Evolutionary conservation across 768 basidiomycete genomes (phyloP).

Genomic region (Leccinum uliginosum): DNA sequence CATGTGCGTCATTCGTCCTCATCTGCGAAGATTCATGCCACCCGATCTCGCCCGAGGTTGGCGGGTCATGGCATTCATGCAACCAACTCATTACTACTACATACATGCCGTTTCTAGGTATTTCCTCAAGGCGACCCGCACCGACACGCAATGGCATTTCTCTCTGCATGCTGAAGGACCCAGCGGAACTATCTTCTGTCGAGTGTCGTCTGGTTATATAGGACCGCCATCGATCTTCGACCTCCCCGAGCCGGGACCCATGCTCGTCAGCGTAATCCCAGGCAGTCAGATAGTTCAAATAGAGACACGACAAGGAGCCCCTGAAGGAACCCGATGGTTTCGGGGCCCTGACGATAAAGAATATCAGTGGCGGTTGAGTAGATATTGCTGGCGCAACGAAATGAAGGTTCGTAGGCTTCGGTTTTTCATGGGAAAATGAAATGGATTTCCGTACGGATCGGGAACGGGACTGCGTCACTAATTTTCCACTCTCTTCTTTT

Average conservation of each 20-base stretch:
- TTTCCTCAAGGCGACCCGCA: conserved; percentile 18
- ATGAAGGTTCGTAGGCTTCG: conserved; percentile 20
- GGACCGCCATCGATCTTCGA: conserved; percentile 12
- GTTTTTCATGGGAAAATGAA: background rate
- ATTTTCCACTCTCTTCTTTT: background rate
- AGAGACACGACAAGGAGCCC: conserved; percentile 7
- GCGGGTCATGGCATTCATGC: background rate
- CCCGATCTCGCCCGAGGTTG: background rate
- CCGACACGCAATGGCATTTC: conserved; percentile 17
- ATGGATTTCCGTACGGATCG: background rate
- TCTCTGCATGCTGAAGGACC: conserved; percentile 16
- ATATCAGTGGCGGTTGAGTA: conserved; percentile 20
- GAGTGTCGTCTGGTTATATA: conserved; percentile 18
- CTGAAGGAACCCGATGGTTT: conserved; percentile 19
- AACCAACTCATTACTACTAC: background rate
- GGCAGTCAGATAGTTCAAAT: conserved; percentile 7
- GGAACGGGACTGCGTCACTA: background rate
- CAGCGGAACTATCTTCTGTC: conserved; percentile 17
- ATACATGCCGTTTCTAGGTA: conserved; percentile 17
- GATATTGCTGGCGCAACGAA: conserved; percentile 11
- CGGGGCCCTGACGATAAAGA: conserved; percentile 19
- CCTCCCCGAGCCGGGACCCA: background rate
- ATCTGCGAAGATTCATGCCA: background rate
- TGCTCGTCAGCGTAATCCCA: conserved; percentile 15
- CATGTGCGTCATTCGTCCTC: conserved; percentile 11